Evolutionary conservation across 2,329 filamentous ascomycete species (phyloP).

Genomic region (Aspergillus sp.): DNA sequence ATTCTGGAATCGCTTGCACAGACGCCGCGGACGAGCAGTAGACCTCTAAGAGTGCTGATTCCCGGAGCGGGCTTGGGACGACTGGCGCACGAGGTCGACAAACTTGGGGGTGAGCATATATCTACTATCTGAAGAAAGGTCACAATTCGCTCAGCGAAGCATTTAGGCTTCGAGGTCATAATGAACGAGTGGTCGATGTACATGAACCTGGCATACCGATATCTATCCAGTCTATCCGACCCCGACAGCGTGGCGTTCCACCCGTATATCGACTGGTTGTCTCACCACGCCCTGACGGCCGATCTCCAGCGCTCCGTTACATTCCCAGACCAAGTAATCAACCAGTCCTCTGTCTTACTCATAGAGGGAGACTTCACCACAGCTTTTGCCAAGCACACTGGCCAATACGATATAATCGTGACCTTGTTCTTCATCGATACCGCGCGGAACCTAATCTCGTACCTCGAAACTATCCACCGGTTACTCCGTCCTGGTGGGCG

Average conservation of each 20-base stretch:
- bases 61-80: conserved; percentile 51
- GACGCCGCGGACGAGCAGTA: neutral
- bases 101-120: conserved; percentile 30
- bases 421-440: conserved; percentile 59
- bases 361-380: conserved; percentile 54
- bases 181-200: conserved; percentile 54
- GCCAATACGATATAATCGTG: conserved; percentile 44
- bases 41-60: conserved; percentile 38
- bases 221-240: conserved; percentile 31
- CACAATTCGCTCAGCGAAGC: neutral
- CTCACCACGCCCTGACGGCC: conserved; percentile 45
- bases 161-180: conserved; percentile 45
- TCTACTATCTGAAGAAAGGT: neutral
- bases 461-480: conserved; percentile 48
- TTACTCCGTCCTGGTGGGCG: conserved; percentile 44
- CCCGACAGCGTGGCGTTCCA: conserved; percentile 28
- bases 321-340: conserved; percentile 40
- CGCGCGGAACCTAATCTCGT: conserved; percentile 49
- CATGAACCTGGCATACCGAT: conserved; percentile 51
- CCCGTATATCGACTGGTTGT: conserved; percentile 53
- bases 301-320: conserved; percentile 43
- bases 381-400: conserved; percentile 18
- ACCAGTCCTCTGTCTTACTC: conserved; percentile 26
- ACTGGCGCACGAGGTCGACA: conserved; percentile 46
- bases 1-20: conserved; percentile 21